phyloP scores from a whole-genome alignment of 225 moss, liverwort and hornwort species.

The Marchantia polymorpha region DNA sequence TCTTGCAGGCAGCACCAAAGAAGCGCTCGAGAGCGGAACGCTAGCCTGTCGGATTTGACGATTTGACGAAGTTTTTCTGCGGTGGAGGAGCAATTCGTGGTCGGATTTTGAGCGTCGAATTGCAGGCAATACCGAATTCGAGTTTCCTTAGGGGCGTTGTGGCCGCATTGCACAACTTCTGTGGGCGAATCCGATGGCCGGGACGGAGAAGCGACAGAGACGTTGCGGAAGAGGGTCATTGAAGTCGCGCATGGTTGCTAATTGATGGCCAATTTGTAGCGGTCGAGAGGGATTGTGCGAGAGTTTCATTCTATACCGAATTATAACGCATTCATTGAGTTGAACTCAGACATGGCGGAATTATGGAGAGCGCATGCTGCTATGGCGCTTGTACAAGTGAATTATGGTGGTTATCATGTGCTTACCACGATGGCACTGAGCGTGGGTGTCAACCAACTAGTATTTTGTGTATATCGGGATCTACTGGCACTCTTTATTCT shows the following conservation, averaged over 20 bases:
- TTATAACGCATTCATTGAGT: not conserved
- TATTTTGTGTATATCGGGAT: constrained; percentile 90
- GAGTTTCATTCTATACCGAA: no score
- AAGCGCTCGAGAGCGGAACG: not conserved
- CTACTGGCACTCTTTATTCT: constrained; percentile 59
- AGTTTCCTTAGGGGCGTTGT: not conserved
- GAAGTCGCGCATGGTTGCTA: not conserved
- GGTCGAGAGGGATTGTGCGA: not conserved
- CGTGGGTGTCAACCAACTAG: constrained; percentile 70
- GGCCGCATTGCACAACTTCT: not conserved
- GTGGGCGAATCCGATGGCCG: not conserved
- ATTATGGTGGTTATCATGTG: constrained; percentile 93
- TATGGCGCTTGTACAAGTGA: constrained; percentile 63
- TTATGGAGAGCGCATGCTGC: constrained; percentile 77
- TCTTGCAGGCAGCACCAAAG: not conserved
- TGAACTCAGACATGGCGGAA: constrained; percentile 48
- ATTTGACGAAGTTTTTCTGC: not conserved
- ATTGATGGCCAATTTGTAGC: not conserved
- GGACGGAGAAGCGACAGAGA: not conserved
- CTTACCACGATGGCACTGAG: constrained; percentile 74
- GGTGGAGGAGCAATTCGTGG: not conserved
- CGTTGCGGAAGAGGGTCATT: not conserved
- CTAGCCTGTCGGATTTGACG: not conserved
- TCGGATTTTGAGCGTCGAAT: not conserved
- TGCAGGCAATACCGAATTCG: not conserved